Conservation (phyloP, 2,329 filamentous ascomycete genomes). For the Alternaria gaisen region DNA sequence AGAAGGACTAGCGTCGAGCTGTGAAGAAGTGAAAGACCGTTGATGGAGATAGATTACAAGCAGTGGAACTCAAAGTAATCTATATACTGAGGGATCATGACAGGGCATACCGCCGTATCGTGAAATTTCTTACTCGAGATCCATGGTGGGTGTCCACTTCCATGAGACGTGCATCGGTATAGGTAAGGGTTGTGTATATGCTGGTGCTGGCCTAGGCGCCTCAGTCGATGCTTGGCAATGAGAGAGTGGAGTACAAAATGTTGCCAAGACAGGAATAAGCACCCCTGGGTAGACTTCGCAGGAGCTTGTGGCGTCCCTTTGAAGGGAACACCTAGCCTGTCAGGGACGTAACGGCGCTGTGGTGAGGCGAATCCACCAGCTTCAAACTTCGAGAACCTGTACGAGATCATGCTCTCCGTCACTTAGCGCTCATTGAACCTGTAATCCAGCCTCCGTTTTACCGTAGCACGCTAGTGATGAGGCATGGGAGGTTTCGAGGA, state of each 20-base stretch:
- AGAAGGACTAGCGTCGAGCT: constrained; percentile 24
- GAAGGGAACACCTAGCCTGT: constrained; percentile 19
- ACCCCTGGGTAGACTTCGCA: constrained; percentile 5
- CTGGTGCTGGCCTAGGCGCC: constrained; percentile 20
- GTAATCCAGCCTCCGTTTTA: constrained; percentile 3
- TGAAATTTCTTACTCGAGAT: constrained; percentile 11
- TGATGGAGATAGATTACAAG: constrained; percentile 10
- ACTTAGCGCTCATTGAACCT: constrained; percentile 10
- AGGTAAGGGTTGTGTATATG: constrained; percentile 17
- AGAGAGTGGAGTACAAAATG: constrained; percentile 3
- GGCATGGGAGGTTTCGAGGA: constrained; percentile 29
- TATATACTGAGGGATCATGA: constrained; percentile 26
- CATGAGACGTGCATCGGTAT: constrained; percentile 33
- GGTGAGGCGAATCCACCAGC: constrained; percentile 31
- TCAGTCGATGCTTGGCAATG: constrained; percentile 19
- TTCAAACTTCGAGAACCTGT: constrained; percentile 26
- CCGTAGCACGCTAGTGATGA: constrained; percentile 20
- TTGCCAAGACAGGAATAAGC: constrained; percentile 19
- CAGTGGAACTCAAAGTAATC: constrained; percentile 1
- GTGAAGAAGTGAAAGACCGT: constrained; percentile 14
- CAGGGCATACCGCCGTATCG: not conserved
- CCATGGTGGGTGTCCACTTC: constrained; percentile 31
- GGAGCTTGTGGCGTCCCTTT: constrained; percentile 11
- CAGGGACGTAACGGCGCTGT: constrained; percentile 16
- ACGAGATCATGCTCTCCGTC: constrained; percentile 5